A percentile compares a stretch with the other conserved stretches of the same genome.
Conservation (phyloP, 2,329 filamentous ascomycete species). For the Rhynchosporium graminicola region DNA sequence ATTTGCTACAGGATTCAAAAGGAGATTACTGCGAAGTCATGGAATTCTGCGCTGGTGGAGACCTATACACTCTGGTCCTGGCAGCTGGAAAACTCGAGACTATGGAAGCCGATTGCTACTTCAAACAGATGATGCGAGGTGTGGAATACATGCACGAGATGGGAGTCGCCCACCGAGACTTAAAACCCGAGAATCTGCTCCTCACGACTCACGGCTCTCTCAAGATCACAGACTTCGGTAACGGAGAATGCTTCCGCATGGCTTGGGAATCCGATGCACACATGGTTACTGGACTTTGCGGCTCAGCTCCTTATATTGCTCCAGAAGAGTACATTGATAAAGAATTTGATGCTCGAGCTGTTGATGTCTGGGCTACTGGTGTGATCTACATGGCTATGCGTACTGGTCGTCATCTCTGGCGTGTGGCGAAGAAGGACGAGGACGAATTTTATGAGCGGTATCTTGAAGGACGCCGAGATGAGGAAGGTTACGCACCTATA, state of each 20-base stretch:
- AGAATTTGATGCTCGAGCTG: slow-evolving; percentile 96
- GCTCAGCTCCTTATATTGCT: slow-evolving; percentile 94
- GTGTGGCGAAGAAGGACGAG: slow-evolving; percentile 93
- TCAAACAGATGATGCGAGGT: slow-evolving; percentile 98
- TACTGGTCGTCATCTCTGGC: slow-evolving; percentile 93
- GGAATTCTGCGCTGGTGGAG: slow-evolving; percentile 97
- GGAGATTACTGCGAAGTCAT: slow-evolving; percentile 99
- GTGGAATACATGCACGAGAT: slow-evolving; percentile 99
- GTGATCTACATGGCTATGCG: slow-evolving; percentile 99
- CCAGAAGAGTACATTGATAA: slow-evolving; percentile 94
- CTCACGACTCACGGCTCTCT: slow-evolving; percentile 89
- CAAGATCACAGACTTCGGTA: slow-evolving; percentile 98
- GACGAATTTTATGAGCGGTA: slow-evolving; percentile 98
- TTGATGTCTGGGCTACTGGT: slow-evolving; percentile 97
- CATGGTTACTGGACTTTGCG: slow-evolving; percentile 96
- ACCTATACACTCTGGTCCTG: slow-evolving; percentile 90
- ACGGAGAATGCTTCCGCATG: slow-evolving; percentile 99
- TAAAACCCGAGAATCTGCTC: slow-evolving; percentile 95
- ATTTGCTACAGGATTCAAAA: slow-evolving; percentile 92
- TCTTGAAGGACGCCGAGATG: slow-evolving; percentile 86
- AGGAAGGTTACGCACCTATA: slow-evolving; percentile 94
- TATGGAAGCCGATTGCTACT: slow-evolving; percentile 93
- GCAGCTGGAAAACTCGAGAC: slow-evolving; percentile 90
- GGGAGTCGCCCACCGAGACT: slow-evolving; percentile 94
- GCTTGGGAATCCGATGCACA: slow-evolving; percentile 98